phyloP scores from a whole-genome alignment of 2,329 filamentous ascomycete species.

The Drechmeria coniospora region DNA sequence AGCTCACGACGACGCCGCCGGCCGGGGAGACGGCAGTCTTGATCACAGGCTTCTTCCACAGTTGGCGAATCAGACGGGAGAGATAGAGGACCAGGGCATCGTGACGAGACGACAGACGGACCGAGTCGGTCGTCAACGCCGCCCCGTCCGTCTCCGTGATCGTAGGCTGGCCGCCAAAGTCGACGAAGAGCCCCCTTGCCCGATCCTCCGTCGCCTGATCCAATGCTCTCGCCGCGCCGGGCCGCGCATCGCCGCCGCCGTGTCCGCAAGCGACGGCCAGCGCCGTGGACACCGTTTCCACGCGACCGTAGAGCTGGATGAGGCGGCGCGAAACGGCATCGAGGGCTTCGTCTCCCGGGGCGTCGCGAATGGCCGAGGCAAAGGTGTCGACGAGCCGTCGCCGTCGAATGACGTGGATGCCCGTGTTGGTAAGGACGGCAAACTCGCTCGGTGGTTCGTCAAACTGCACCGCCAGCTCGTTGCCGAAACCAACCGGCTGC shows the following conservation, averaged over 20 bases:
- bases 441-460: constrained; percentile 71
- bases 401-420: constrained; percentile 72
- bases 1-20: constrained; percentile 46
- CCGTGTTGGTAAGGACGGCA: constrained; percentile 80
- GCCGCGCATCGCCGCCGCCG: constrained; percentile 57
- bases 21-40: constrained; percentile 32
- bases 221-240: constrained; percentile 60
- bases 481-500: constrained; percentile 69
- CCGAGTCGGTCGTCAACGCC: constrained; percentile 60
- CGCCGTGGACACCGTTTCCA: constrained; percentile 79
- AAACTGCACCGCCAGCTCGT: constrained; percentile 92
- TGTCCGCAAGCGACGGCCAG: constrained; percentile 91
- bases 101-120: constrained; percentile 77
- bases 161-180: constrained; percentile 76
- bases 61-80: constrained; percentile 67
- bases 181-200: constrained; percentile 77
- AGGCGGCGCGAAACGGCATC: constrained; percentile 74
- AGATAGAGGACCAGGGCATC: constrained; percentile 81
- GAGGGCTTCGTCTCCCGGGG: constrained; percentile 61
- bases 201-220: constrained; percentile 78
- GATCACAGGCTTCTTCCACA: constrained; percentile 75
- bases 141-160: constrained; percentile 64
- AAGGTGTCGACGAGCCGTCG: constrained; percentile 85
- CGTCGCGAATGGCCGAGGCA: constrained; percentile 60
- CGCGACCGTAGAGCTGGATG: constrained; percentile 70